Evolutionary conservation across 371 early-diverging fungal genomes (phyloP).

Genomic region (Synchytrium microbalum): DNA sequence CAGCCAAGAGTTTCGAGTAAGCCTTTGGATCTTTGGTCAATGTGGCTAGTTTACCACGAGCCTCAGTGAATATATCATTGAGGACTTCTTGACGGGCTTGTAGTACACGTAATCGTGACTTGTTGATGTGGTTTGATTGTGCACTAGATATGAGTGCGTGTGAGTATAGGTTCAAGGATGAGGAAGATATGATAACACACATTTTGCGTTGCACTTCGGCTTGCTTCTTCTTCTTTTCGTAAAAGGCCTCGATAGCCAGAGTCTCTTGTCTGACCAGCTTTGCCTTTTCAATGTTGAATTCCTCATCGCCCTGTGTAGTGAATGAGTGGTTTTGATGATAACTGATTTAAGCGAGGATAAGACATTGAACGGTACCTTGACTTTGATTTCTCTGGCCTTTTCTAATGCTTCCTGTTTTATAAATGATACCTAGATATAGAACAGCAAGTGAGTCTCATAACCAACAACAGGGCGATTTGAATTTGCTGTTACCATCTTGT

Average conservation of each 20-base stretch:
- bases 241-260: slow-evolving; percentile 77
- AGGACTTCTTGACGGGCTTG: slow-evolving; percentile 81
- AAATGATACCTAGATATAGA: slow-evolving; percentile 66
- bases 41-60: slow-evolving; percentile 44
- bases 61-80: slow-evolving; percentile 64
- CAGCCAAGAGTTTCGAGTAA: slow-evolving; percentile 56
- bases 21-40: slow-evolving; percentile 46
- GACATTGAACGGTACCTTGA: slow-evolving; percentile 64
- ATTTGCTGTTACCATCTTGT: slow-evolving; percentile 39
- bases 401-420: slow-evolving; percentile 97
- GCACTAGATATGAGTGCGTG: slow-evolving; percentile 48
- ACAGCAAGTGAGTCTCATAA: neutral
- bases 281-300: slow-evolving; percentile 98
- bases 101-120: slow-evolving; percentile 81
- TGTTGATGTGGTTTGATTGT: slow-evolving; percentile 91
- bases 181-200: slow-evolving; percentile 23
- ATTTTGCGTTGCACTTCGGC: slow-evolving; percentile 84
- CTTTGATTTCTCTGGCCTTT: slow-evolving; percentile 95
- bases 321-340: neutral
- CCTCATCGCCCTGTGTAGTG: slow-evolving; percentile 78
- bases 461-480: neutral
- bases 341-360: neutral
- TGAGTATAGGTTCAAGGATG: neutral
- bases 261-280: slow-evolving; percentile 89
- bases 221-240: slow-evolving; percentile 85